Evolutionary conservation across 192 early-diverging fungal genomes (phyloP).

Genomic region (Coemansia guatemalensis): DNA sequence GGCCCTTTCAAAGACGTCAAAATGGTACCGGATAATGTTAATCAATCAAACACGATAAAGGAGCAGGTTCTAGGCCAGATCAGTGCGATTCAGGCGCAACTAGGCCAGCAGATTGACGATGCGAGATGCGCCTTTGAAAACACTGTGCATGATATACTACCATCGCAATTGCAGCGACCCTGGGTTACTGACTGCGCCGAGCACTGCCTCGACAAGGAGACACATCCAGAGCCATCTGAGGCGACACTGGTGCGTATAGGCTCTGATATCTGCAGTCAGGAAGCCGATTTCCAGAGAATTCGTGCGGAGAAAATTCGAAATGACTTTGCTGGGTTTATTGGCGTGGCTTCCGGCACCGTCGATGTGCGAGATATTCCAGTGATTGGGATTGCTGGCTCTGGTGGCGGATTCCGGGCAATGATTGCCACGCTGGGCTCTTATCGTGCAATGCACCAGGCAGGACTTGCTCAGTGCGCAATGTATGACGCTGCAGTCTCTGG

Average conservation of each 20-base stretch:
- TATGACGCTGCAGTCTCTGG: slow-evolving; percentile 67
- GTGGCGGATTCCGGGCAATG: slow-evolving; percentile 86
- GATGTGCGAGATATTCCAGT: slow-evolving; percentile 69
- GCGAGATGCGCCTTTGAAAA: slow-evolving; percentile 20
- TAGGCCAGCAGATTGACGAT: slow-evolving; percentile 24
- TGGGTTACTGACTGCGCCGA: slow-evolving; percentile 44
- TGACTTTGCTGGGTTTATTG: slow-evolving; percentile 77
- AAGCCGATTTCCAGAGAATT: slow-evolving; percentile 23
- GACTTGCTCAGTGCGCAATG: slow-evolving; percentile 66
- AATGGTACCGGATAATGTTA: background rate
- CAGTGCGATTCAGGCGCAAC: slow-evolving; percentile 17
- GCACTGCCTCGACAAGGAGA: slow-evolving; percentile 24
- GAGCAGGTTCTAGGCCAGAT: slow-evolving; percentile 26
- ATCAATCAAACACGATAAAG: slow-evolving; percentile 13
- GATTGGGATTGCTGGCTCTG: slow-evolving; percentile 72
- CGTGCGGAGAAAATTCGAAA: slow-evolving; percentile 52
- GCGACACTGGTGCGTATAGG: slow-evolving; percentile 35
- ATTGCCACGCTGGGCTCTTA: slow-evolving; percentile 69
- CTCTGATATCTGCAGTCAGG: slow-evolving; percentile 25
- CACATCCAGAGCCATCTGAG: slow-evolving; percentile 35
- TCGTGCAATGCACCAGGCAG: slow-evolving; percentile 63
- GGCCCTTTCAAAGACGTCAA: background rate
- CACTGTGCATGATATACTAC: slow-evolving; percentile 35
- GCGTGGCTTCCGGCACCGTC: slow-evolving; percentile 62
- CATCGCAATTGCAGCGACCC: slow-evolving; percentile 34